A percentile compares a stretch with the other conserved stretches of the same genome.
phyloP scores from a whole-genome alignment of 768 basidiomycete genomes.

The Mycena vitilis region DNA sequence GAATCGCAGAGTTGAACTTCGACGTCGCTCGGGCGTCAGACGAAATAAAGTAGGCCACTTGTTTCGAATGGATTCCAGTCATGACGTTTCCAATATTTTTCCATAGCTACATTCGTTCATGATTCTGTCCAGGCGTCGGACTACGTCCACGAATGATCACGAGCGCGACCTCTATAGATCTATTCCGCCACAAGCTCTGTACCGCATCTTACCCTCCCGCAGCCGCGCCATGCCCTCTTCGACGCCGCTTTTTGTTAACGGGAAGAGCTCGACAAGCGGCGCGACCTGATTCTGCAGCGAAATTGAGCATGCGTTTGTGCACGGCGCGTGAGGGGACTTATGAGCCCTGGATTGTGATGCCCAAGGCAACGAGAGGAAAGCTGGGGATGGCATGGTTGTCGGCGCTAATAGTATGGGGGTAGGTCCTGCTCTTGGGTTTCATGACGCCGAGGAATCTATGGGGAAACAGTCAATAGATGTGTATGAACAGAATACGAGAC shows the following conservation, averaged over 20 bases:
- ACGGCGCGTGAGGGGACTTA: slow-evolving; percentile 24
- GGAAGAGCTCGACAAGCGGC: slow-evolving; percentile 46
- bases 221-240: slow-evolving; percentile 29
- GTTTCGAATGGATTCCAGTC: no score
- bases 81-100: no score
- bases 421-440: slow-evolving; percentile 12
- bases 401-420: slow-evolving; percentile 4
- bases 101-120: no score
- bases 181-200: slow-evolving; percentile 27
- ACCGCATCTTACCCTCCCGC: slow-evolving; percentile 31
- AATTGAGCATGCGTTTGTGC: slow-evolving; percentile 44
- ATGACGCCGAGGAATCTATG: slow-evolving; percentile 18
- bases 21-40: no score
- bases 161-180: no score
- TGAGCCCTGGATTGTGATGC: slow-evolving; percentile 34
- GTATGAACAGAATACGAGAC: no score
- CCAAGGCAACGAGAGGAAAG: not conserved
- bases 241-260: slow-evolving; percentile 44
- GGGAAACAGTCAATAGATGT: no score
- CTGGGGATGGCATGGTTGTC: slow-evolving; percentile 6
- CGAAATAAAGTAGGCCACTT: no score
- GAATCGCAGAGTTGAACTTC: no score
- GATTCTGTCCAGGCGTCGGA: no score
- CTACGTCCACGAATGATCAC: no score
- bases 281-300: slow-evolving; percentile 44